Percentiles rank a stretch among this genome's conserved stretches.
Conservation (phyloP, 2,329 filamentous ascomycete genomes). For the Arthrobotrys megalospora region DNA sequence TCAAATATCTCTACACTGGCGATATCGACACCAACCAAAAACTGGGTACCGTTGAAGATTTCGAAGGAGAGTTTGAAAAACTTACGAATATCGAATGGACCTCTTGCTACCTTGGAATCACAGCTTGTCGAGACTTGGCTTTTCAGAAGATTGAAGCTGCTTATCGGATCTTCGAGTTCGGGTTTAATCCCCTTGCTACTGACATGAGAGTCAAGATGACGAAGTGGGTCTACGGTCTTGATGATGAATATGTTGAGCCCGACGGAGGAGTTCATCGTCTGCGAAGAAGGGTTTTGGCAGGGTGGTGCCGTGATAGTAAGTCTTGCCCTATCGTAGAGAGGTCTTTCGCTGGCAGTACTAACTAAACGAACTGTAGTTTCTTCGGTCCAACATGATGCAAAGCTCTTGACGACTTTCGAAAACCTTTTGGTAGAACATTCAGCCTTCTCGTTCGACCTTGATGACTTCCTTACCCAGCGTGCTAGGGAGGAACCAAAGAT, state of each 20-base stretch:
- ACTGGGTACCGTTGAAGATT: conserved; percentile 43
- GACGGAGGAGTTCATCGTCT: conserved; percentile 41
- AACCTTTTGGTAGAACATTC: conserved; percentile 31
- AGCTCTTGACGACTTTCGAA: conserved; percentile 39
- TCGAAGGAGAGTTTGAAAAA: conserved; percentile 40
- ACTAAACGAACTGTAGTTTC: conserved; percentile 28
- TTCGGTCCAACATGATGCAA: conserved; percentile 28
- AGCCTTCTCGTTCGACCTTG: conserved; percentile 36
- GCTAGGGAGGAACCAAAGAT: conserved; percentile 34
- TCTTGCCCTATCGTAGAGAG: not conserved
- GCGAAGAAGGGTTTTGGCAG: conserved; percentile 34
- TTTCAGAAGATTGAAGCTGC: conserved; percentile 32
- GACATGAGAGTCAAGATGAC: conserved; percentile 48
- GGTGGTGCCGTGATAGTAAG: conserved; percentile 55
- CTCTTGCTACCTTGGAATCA: conserved; percentile 40
- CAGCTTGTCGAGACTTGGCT: conserved; percentile 6
- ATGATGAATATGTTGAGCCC: conserved; percentile 30
- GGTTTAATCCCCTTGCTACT: conserved; percentile 28
- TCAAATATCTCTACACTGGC: conserved; percentile 42
- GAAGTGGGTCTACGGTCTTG: conserved; percentile 41
- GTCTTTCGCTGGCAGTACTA: not conserved
- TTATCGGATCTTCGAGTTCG: conserved; percentile 49
- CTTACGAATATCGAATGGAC: conserved; percentile 46
- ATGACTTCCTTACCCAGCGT: conserved; percentile 40
- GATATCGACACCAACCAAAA: conserved; percentile 43